A percentile compares a stretch with the other conserved stretches of the same genome.
These are phyloP conservation scores for Rusavskia elegans DNA, from an alignment of 495 filamentous ascomycete species.

Conservation along the genomic window DNA sequence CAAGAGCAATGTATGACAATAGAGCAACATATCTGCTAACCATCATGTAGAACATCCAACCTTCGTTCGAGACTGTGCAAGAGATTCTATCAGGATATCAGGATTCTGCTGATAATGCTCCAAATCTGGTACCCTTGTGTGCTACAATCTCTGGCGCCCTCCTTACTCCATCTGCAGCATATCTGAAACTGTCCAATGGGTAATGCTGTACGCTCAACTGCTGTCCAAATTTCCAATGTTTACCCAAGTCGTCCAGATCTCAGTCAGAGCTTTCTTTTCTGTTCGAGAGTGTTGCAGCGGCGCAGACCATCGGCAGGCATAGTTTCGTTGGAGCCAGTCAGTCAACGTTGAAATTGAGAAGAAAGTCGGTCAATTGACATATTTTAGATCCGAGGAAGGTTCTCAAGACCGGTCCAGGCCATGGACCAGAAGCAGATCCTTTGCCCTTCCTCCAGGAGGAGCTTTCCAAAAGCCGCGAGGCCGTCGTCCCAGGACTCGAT, in stretches of 20 bases:
- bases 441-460: slow-evolving; percentile 66
- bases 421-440: slow-evolving; percentile 71
- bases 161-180: slow-evolving; percentile 79
- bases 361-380: not conserved
- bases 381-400: slow-evolving; percentile 60
- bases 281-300: slow-evolving; percentile 84
- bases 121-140: slow-evolving; percentile 77
- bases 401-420: slow-evolving; percentile 71
- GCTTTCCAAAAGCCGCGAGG: slow-evolving; percentile 58
- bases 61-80: slow-evolving; percentile 34
- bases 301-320: slow-evolving; percentile 80
- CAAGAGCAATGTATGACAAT: no score
- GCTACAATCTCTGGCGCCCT: slow-evolving; percentile 80
- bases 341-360: slow-evolving; percentile 8
- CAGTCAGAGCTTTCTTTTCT: slow-evolving; percentile 39
- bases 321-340: slow-evolving; percentile 83
- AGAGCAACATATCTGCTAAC: not conserved
- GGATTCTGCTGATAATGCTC: slow-evolving; percentile 32
- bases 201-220: slow-evolving; percentile 39
- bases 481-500: slow-evolving; percentile 59
- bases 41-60: slow-evolving; percentile 24
- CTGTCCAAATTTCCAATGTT: not conserved
- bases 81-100: slow-evolving; percentile 36
- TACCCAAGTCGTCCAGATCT: slow-evolving; percentile 18
- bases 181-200: slow-evolving; percentile 55